Evolutionary conservation across 805 yeast genomes (phyloP).

Genomic region (Hanseniaspora occidentalis): DNA sequence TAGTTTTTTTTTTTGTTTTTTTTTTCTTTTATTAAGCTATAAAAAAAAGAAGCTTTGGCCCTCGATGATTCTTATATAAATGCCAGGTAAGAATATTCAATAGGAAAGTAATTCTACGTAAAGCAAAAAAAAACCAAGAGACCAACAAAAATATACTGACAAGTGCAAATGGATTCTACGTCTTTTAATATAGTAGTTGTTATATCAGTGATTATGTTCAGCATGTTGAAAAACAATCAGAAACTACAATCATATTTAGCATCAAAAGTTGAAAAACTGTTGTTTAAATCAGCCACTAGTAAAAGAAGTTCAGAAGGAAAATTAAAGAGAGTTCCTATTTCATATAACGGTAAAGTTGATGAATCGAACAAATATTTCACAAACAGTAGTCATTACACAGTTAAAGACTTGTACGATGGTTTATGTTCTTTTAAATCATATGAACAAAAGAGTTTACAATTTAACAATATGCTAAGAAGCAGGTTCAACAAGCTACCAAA

Average conservation of each 20-base stretch:
- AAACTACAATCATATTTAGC: not conserved
- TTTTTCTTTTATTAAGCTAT: no score
- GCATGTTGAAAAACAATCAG: not conserved
- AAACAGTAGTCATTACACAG: not conserved
- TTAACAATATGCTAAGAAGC: conserved; percentile 3
- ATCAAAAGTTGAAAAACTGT: not conserved
- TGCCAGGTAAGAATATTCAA: no score
- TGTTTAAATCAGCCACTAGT: not conserved
- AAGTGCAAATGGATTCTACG: not conserved
- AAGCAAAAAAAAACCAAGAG: not conserved
- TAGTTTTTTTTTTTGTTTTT: no score
- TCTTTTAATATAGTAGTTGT: not conserved
- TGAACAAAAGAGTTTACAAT: conserved; percentile 2
- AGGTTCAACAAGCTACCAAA: conserved; percentile 1
- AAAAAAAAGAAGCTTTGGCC: no score
- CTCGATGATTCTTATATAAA: not conserved
- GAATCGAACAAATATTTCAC: not conserved
- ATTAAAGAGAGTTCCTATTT: not conserved
- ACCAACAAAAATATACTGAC: no score
- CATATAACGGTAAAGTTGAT: not conserved
- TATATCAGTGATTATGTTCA: not conserved
- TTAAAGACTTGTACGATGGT: not conserved
- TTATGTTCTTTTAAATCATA: conserved; percentile 2
- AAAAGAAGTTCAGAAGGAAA: not conserved
- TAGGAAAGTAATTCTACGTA: no score